These are phyloP conservation scores for Xylariaceae sp. DNA, from an alignment of 2,329 filamentous ascomycete species.

Conservation along the genomic window DNA sequence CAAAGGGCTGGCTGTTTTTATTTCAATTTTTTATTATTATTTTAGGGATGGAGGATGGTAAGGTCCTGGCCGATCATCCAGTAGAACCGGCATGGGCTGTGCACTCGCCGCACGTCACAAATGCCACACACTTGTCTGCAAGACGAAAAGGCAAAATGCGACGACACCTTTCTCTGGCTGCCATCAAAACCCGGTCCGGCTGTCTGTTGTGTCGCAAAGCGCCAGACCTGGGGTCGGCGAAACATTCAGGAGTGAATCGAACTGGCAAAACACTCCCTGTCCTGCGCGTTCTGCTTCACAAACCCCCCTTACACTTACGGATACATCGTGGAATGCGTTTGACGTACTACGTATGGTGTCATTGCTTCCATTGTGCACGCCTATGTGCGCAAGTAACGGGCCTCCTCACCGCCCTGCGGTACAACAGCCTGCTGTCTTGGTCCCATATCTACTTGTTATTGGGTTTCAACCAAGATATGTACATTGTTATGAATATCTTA, in stretches of 20 bases:
- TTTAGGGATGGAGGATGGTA: too few species aligned
- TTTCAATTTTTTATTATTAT: too few species aligned
- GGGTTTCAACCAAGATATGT: too few species aligned
- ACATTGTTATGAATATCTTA: too few species aligned
- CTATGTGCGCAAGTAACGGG: slow-evolving; percentile 3
- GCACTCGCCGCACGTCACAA: too few species aligned
- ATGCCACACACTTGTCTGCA: neutral
- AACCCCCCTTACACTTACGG: slow-evolving; percentile 8
- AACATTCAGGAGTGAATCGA: slow-evolving; percentile 1
- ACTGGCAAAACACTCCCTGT: neutral
- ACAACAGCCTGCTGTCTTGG: too few species aligned
- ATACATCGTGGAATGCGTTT: slow-evolving; percentile 9
- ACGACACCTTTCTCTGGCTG: slow-evolving; percentile 8
- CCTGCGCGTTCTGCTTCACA: neutral
- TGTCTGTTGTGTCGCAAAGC: neutral
- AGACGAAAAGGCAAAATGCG: neutral
- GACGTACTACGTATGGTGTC: too few species aligned
- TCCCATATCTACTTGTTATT: too few species aligned
- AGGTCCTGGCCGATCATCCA: too few species aligned
- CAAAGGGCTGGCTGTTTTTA: too few species aligned
- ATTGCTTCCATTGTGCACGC: neutral
- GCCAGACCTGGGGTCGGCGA: slow-evolving; percentile 1
- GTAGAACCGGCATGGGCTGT: too few species aligned
- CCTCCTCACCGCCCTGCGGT: slow-evolving; percentile 5
- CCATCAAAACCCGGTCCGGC: neutral